Evolutionary conservation across 768 basidiomycete genomes (phyloP).

Genomic region (Exidia glandulosa): DNA sequence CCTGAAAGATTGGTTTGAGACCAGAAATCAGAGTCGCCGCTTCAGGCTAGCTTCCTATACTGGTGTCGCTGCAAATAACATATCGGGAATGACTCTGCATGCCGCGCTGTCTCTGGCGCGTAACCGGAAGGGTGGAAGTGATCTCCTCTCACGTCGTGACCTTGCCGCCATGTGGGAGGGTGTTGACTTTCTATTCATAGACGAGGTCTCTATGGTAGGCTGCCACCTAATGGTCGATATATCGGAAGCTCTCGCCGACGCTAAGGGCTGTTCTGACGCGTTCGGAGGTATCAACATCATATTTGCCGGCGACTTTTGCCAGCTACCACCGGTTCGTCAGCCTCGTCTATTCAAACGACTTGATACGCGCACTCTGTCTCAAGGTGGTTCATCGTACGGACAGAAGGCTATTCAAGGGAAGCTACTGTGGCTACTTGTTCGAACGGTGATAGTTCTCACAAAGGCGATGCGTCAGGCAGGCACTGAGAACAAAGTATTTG

Average conservation of each 20-base stretch:
- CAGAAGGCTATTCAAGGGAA: slow-evolving; percentile 18
- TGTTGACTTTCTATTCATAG: slow-evolving; percentile 3
- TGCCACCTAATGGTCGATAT: neutral
- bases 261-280: neutral
- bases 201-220: slow-evolving; percentile 7
- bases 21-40: neutral
- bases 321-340: too few species aligned
- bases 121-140: too few species aligned
- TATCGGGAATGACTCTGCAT: slow-evolving; percentile 13
- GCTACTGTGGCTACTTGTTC: slow-evolving; percentile 23
- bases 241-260: neutral
- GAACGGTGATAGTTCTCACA: slow-evolving; percentile 18
- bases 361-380: too few species aligned
- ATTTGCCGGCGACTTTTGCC: slow-evolving; percentile 8
- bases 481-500: slow-evolving; percentile 11
- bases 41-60: slow-evolving; percentile 12
- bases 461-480: slow-evolving; percentile 20
- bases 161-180: too few species aligned
- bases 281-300: slow-evolving; percentile 8
- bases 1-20: slow-evolving; percentile 8
- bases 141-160: too few species aligned
- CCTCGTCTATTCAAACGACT: too few species aligned
- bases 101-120: slow-evolving; percentile 1
- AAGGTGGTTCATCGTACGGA: neutral
- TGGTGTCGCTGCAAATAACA: slow-evolving; percentile 14